Evolutionary conservation across 495 filamentous ascomycete species (phyloP).

Genomic region (Extremus antarcticus): DNA sequence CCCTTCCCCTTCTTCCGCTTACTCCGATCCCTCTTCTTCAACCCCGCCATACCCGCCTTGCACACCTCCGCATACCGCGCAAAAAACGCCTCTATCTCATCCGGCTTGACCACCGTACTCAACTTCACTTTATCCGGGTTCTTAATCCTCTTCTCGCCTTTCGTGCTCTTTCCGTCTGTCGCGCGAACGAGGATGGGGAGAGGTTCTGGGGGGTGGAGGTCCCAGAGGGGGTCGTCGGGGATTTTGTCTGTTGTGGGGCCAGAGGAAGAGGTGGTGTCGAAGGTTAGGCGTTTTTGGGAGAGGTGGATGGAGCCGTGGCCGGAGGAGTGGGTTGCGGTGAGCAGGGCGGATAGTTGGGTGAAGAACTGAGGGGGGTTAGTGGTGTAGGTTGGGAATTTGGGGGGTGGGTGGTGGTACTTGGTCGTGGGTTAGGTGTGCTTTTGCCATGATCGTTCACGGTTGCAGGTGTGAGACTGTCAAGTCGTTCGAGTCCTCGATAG

Average conservation of each 20-base stretch:
- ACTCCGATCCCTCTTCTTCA: conserved; percentile 89
- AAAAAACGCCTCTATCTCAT: conserved; percentile 71
- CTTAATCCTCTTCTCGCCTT: conserved; percentile 32
- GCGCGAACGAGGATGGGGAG: conserved; percentile 73
- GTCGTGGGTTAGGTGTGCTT: conserved; percentile 54
- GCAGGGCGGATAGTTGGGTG: conserved; percentile 59
- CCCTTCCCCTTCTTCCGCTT: conserved; percentile 63
- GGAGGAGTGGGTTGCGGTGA: conserved; percentile 55
- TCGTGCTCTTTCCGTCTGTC: conserved; percentile 56
- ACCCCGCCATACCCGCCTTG: conserved; percentile 70
- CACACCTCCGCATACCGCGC: conserved; percentile 81
- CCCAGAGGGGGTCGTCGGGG: conserved; percentile 37
- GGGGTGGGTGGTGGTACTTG: too few relatives aligned
- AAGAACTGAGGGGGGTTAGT: conserved; percentile 60
- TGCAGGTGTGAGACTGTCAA: neutral
- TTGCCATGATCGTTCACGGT: conserved; percentile 11
- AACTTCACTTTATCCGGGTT: conserved; percentile 60
- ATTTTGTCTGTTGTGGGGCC: conserved; percentile 18
- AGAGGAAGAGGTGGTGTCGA: conserved; percentile 15
- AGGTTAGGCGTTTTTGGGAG: conserved; percentile 61
- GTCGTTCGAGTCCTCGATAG: too few relatives aligned
- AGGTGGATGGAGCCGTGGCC: conserved; percentile 70
- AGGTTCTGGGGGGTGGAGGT: conserved; percentile 45
- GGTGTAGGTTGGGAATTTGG: conserved; percentile 3
- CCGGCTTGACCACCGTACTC: conserved; percentile 68